A percentile compares a stretch with the other conserved stretches of the same genome.
These are phyloP conservation scores for Trichoderma simmonsii DNA, from an alignment of 2,329 filamentous ascomycete genomes.

Conservation along the genomic window DNA sequence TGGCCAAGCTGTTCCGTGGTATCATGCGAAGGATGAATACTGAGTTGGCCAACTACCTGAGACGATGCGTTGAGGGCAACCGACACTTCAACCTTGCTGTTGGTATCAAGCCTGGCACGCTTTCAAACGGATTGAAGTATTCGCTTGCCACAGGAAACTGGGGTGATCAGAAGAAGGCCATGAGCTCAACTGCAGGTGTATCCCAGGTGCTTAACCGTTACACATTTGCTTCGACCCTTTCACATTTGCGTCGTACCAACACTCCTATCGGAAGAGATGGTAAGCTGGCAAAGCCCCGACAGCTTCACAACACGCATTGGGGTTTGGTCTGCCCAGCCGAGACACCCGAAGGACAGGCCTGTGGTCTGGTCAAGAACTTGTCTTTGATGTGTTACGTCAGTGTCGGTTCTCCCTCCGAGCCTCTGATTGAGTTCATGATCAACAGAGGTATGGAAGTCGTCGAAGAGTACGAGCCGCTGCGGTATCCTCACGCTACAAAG, in stretches of 20 bases:
- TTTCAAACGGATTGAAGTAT: conserved; percentile 94
- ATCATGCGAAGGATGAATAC: conserved; percentile 88
- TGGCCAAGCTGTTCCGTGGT: conserved; percentile 93
- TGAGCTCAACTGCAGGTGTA: conserved; percentile 90
- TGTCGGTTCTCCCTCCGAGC: conserved; percentile 85
- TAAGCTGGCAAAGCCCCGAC: conserved; percentile 95
- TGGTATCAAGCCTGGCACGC: conserved; percentile 84
- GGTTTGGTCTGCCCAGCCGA: conserved; percentile 95
- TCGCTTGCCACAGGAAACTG: conserved; percentile 97
- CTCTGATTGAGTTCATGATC: conserved; percentile 93
- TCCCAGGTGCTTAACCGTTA: conserved; percentile 98
- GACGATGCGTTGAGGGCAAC: conserved; percentile 85
- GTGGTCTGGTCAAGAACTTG: conserved; percentile 95
- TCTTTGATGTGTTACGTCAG: conserved; percentile 98
- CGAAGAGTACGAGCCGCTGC: conserved; percentile 85
- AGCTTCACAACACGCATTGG: conserved; percentile 99
- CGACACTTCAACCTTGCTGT: conserved; percentile 87
- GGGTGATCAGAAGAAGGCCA: conserved; percentile 99
- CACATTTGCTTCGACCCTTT: conserved; percentile 93
- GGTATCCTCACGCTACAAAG: conserved; percentile 91
- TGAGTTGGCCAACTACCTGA: conserved; percentile 86
- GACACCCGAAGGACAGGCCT: conserved; percentile 96
- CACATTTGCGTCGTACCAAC: conserved; percentile 94
- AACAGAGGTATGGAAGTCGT: conserved; percentile 93
- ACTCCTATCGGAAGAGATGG: conserved; percentile 97